Evolutionary conservation across 768 basidiomycete species (phyloP).

Genomic region (Serpula lacrymans): DNA sequence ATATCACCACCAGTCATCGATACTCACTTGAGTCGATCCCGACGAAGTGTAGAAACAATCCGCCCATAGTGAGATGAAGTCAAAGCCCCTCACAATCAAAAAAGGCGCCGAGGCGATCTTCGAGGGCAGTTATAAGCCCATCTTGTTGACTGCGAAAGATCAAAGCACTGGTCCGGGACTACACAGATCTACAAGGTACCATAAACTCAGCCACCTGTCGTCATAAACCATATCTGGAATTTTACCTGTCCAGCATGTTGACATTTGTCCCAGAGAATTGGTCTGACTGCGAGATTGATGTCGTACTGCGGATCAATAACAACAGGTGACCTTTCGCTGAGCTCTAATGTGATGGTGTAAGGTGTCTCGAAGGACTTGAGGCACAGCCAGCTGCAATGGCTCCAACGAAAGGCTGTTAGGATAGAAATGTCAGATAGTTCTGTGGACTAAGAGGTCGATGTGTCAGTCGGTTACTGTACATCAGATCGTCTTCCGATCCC

Average conservation of each 20-base stretch:
- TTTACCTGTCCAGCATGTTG: slow-evolving; percentile 62
- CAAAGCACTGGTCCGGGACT: slow-evolving; percentile 43
- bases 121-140: slow-evolving; percentile 42
- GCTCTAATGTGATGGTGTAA: slow-evolving; percentile 32
- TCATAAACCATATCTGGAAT: not conserved
- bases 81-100: slow-evolving; percentile 55
- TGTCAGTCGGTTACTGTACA: not conserved
- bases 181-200: slow-evolving; percentile 32
- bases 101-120: slow-evolving; percentile 42
- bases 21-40: slow-evolving; percentile 47
- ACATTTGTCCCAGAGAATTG: slow-evolving; percentile 65
- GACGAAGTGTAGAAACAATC: slow-evolving; percentile 55
- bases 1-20: slow-evolving; percentile 57
- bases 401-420: slow-evolving; percentile 56
- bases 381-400: slow-evolving; percentile 77
- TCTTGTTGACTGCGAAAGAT: slow-evolving; percentile 41
- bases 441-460: slow-evolving; percentile 44
- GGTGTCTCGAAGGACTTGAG: slow-evolving; percentile 63
- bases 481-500: slow-evolving; percentile 17
- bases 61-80: slow-evolving; percentile 40
- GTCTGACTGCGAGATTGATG: slow-evolving; percentile 53
- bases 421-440: slow-evolving; percentile 62
- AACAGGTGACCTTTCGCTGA: slow-evolving; percentile 43
- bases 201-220: not conserved
- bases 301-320: slow-evolving; percentile 40